phyloP scores from a whole-genome alignment of 805 yeast species.

The Kodamaea kakaduensis region DNA sequence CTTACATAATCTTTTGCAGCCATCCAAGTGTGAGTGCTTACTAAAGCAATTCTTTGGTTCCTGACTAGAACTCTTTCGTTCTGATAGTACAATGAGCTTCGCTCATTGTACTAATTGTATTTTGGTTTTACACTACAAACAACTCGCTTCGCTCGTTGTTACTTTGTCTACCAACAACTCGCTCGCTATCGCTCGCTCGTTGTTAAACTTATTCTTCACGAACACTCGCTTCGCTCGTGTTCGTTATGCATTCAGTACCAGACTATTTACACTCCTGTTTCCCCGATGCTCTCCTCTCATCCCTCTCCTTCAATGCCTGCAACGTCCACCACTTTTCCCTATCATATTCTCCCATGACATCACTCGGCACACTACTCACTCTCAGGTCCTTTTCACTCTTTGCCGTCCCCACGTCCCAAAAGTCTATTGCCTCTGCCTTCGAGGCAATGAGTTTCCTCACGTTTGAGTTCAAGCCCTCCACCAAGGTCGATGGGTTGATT shows the following conservation, averaged over 20 bases:
- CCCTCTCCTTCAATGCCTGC: constrained; percentile 26
- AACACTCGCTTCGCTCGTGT: not conserved
- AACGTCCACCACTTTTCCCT: constrained; percentile 62
- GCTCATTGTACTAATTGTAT: no score
- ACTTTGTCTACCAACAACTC: no score
- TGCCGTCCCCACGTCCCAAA: constrained; percentile 22
- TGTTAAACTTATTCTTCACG: not conserved
- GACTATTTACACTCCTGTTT: not conserved
- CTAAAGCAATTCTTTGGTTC: no score
- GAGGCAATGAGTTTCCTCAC: constrained; percentile 5
- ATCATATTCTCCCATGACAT: constrained; percentile 61
- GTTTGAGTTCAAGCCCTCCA: constrained; percentile 3
- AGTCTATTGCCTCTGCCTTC: constrained; percentile 10
- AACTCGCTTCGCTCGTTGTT: no score
- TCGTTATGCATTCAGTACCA: no score
- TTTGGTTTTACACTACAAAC: no score
- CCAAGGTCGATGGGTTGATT: constrained; percentile 3
- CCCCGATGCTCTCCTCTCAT: not conserved
- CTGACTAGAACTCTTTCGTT: no score
- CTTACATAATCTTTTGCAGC: no score
- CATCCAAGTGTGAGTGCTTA: no score
- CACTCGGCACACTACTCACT: constrained; percentile 48
- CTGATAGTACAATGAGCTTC: no score
- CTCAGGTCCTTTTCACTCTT: constrained; percentile 26
- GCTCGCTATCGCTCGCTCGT: not conserved